Evolutionary conservation across 2,329 filamentous ascomycete genomes (phyloP), one percentile per base, ranked within the genome.

Genomic region (Aspergillus brasiliensis): DNA sequence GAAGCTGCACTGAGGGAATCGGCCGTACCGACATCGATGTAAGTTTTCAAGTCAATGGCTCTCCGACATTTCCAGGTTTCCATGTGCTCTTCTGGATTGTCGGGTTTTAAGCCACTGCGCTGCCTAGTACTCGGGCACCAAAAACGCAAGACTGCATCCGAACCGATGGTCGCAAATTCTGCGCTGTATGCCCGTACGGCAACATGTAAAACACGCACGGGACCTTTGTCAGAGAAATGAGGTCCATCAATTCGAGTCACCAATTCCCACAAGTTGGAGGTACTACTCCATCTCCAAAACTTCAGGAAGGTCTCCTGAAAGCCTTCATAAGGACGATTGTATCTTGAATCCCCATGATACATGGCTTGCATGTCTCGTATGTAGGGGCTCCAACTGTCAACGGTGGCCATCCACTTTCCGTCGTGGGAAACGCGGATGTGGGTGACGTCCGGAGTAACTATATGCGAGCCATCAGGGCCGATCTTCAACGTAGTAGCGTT

Each of bases 321-420:
- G 81, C 82, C 62, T 83, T 82, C 34, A 8, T 2, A 31, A 42
- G 44, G 8, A 17, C 80, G 82, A 65, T 77, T 79, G 62, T 70
- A 76, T 55, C 75, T 71, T n/a, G 72, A 75, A 42, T 75, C 59
- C 40, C 64, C 66, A 13, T 74, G 69, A 54, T 81, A 75, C 27
- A 90, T 74, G 58, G 83, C 83, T 40, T 85, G 83, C 13, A 91
- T 77, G 70, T 97, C 92, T 61, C 84, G 81, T 11, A 80, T 78
- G 8, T 91, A 86, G 1, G 92, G 92, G 54, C 84, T 83, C 95
- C 95, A 99, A 70, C 93, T 91, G 72, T 99, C 95, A 1, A 96
- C 85, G 1, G 92, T 97, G 4, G 90, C 93, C 59, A 99, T 84
- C 93, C 94, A 98, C 65, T 87, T 84, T 17, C 94, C 94, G 71